Base-by-base conservation (phyloP, 352 stramenopile genomes). In the Stephanocyclus meneghinianus region DNA sequence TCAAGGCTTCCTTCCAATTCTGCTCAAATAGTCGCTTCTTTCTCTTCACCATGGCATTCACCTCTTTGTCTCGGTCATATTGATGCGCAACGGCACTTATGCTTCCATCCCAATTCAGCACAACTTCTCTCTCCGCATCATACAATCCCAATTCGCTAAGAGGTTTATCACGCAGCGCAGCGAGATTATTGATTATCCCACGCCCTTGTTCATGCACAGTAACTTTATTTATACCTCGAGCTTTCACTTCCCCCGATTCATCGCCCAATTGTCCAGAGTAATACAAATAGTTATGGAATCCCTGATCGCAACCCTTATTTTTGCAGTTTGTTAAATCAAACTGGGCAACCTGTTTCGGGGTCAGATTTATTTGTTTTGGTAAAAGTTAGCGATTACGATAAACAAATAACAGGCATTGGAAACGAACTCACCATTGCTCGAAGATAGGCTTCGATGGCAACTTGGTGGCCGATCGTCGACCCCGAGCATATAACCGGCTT, bases 271-370 rank as follows among this genome's bases (percentile, higher is more conserved):
- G 85, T 26, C 81, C 71, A 63, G 76, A 85, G 65, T 92, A 90
- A 75, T 90, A 90, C 18, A 92, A 61, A 70, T 88, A 92, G 55
- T 91, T 91, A 44, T 91, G 85, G 71, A 91, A 89, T 32, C 85
- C 85, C 72, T 91, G 86, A 74, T 91, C 86, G 26, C 80, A 84
- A 30, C 87, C 85, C 32, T 84, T 90, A 35, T 83, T 80, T 60
- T 86, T 81, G 37, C 76, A 88, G 40, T 80, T 50, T 2, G 83
- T 90, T 71, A 84, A 64, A 59, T 92, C 87, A 64, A 69, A 88
- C 63, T 92, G 74, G 37, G 73, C 78, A 6, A 90, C 45, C 45
- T 53, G 45, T 53, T 21, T 16, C 13, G 3, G n/a, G 13, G 5
- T 21, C 11, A 16, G 45, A 6, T 16, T 16, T 5, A 21, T 53